Conservation (phyloP, 208 protist species). For the Tritrichomonas musculus region DNA sequence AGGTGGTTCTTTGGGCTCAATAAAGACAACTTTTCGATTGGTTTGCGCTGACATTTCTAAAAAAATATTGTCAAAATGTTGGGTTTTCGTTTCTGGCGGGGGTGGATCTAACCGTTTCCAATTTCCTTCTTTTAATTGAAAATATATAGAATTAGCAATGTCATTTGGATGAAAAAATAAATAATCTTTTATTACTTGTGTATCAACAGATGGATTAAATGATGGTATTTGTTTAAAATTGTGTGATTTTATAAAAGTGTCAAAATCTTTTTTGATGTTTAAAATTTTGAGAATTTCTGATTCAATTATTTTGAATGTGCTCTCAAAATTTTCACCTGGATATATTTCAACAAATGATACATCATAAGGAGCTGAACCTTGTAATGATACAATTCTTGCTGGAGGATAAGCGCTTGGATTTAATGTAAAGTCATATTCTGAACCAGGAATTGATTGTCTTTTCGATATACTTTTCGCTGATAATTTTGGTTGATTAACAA, state of each 20-base stretch:
- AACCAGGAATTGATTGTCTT: not conserved
- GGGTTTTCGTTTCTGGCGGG: not conserved
- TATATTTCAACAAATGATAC: not conserved
- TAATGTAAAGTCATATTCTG: not conserved
- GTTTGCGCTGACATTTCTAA: no score
- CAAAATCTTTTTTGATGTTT: not conserved
- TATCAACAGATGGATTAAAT: no score
- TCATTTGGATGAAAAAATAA: not conserved
- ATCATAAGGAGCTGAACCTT: not conserved
- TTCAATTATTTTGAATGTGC: not conserved
- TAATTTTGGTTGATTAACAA: not conserved
- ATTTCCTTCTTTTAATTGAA: not conserved
- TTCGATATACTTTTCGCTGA: not conserved
- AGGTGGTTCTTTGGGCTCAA: not conserved
- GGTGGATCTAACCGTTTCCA: not conserved
- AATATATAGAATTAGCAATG: not conserved
- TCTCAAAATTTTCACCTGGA: not conserved
- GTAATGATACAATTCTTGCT: not conserved
- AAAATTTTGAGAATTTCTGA: not conserved
- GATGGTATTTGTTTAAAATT: not conserved
- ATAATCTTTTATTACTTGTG: not conserved
- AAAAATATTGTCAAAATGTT: not conserved
- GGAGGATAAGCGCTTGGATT: not conserved
- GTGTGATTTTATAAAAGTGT: not conserved
- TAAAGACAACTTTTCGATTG: not conserved